Evolutionary conservation across 129 eudicot species (phyloP), one percentile per base, ranked within the genome.

Genomic region (Rutidosis leptorrhynchoides): DNA sequence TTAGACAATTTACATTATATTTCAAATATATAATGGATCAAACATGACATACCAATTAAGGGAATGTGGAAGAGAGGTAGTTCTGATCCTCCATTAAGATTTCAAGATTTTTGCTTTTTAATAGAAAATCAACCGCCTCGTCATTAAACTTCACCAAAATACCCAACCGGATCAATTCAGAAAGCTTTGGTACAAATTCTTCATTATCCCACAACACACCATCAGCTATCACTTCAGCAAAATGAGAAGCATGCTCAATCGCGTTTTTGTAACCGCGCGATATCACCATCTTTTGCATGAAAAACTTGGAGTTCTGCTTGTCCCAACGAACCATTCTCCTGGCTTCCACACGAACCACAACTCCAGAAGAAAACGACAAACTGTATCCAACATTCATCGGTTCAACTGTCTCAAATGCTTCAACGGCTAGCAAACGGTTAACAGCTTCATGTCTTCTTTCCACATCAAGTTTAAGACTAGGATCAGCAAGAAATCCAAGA

Each of bases 121-220:
- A 76, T 42, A 81, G 26, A 51, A 71, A 85, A 30, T 60, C 78
- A 69, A 85, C 63, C 0, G 87, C 84, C 24, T 78, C 91, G 63
- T 82, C 84, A 57, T 85, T 77, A 19, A 85, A 85, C 22, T 82
- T 74, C 81, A 85, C 66, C 24, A 82, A 69, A 49, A 69, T 79
- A 4, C 87, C 91, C 57, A 79, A 52, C 76, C 70, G 71, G 25
- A 84, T 62, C 43, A 84, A 67, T 55, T 85, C 87, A 51, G 74
- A 64, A 15, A 85, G 81, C 45, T 63, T 54, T 16, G 22, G 68
- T 3, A 76, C 74, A 27, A 58, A 68, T 32, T 76, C 84, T 52
- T 79, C 90, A 19, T 72, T 49, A 55, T 82, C 87, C 79, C 87
- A 81, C 22, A 85, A 45, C 27, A 85, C 57, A 5, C 91, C 87